A percentile compares a stretch with the other conserved stretches of the same genome.
phyloP scores from a whole-genome alignment of 1,284 basidiomycete genomes.

The Microstroma glucosiphilum region DNA sequence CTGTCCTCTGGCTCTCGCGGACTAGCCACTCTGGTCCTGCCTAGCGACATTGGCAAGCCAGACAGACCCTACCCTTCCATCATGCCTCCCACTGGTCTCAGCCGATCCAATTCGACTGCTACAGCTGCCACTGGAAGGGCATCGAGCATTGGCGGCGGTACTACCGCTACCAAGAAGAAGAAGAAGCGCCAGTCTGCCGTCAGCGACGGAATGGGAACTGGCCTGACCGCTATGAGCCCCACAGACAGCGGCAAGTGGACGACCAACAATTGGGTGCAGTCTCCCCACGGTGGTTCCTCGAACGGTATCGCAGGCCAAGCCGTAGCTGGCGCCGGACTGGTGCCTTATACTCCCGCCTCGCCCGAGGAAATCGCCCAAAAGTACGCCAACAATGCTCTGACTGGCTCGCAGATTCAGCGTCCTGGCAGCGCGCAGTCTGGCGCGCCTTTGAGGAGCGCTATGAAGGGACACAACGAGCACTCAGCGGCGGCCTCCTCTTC shows the following conservation, averaged over 20 bases:
- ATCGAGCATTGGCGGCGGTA: constrained; percentile 3
- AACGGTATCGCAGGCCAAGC: constrained; percentile 13
- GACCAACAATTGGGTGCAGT: constrained; percentile 17
- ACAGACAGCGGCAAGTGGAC: constrained; percentile 16
- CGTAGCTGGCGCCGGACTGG: constrained; percentile 36
- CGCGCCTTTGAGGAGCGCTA: not conserved
- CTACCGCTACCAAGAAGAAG: constrained; percentile 17
- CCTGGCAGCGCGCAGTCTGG: not conserved
- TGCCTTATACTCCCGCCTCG: constrained; percentile 22
- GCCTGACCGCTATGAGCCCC: constrained; percentile 11
- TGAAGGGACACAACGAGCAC: not conserved
- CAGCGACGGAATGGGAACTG: constrained; percentile 13
- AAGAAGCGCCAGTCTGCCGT: constrained; percentile 32
- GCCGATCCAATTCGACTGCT: constrained; percentile 1
- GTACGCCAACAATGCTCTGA: not conserved
- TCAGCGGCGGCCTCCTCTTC: not conserved
- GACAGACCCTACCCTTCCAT: constrained; percentile 25
- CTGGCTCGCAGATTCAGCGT: not conserved
- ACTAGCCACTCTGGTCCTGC: constrained; percentile 2
- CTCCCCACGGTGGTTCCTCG: not conserved
- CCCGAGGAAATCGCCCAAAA: constrained; percentile 6
- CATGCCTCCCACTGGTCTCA: constrained; percentile 17
- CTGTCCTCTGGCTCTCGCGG: not conserved
- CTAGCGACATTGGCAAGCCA: constrained; percentile 6
- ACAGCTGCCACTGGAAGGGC: not conserved